A percentile compares a stretch with the other conserved stretches of the same genome.
phyloP scores from a whole-genome alignment of 106 monocot genomes.

The Acorus calamus region DNA sequence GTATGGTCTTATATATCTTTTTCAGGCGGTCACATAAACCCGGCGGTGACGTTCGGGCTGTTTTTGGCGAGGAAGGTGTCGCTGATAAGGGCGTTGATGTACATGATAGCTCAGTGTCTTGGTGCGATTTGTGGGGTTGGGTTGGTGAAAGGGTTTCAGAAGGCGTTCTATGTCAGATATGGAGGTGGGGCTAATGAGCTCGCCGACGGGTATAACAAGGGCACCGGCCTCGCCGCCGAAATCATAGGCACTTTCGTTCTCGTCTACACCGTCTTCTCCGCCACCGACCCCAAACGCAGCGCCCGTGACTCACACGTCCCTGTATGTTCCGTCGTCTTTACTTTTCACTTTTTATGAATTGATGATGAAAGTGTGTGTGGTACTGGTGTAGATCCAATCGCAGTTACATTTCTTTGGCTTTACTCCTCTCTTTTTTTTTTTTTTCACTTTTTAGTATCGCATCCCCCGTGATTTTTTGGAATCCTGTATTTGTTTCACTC shows the following conservation, averaged over 20 bases:
- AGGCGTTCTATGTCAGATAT: conserved; percentile 20
- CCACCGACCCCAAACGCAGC: conserved; percentile 58
- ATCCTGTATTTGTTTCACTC: too few species aligned
- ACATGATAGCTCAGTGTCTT: conserved; percentile 53
- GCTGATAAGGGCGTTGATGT: conserved; percentile 39
- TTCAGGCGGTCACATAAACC: conserved; percentile 38
- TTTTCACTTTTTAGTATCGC: too few species aligned
- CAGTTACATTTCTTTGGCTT: too few species aligned
- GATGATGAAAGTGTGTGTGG: not conserved
- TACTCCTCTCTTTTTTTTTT: too few species aligned
- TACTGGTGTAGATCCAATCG: too few species aligned
- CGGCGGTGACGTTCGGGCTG: conserved; percentile 51
- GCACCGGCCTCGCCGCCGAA: conserved; percentile 16
- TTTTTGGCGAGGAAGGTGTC: conserved; percentile 56
- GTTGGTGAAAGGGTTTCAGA: conserved; percentile 41
- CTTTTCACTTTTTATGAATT: not conserved
- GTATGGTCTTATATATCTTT: too few species aligned
- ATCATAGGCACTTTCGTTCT: too few species aligned
- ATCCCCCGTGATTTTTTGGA: too few species aligned
- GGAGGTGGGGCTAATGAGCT: conserved; percentile 50
- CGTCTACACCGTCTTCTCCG: too few species aligned
- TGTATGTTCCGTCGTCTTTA: conserved; percentile 8
- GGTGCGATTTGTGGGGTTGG: conserved; percentile 55
- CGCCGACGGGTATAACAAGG: conserved; percentile 32
- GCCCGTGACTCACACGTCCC: conserved; percentile 61